Percentiles rank a stretch among this genome's conserved stretches.
phyloP scores from a whole-genome alignment of 164 flowering plant species.

The Tinospora cordifolia region DNA sequence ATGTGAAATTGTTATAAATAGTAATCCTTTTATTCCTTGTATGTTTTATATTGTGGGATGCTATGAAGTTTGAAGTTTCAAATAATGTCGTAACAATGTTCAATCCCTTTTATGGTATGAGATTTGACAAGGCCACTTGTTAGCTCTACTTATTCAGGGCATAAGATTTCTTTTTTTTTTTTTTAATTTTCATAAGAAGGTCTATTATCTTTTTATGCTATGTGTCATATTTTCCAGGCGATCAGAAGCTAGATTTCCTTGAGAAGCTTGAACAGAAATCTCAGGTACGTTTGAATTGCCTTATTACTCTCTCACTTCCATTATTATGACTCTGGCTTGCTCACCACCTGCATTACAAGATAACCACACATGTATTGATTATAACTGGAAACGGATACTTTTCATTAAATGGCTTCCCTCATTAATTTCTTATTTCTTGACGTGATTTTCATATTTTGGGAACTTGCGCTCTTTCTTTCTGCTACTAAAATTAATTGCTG shows the following conservation, averaged over 20 bases:
- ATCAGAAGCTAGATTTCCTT: slow-evolving; percentile 33
- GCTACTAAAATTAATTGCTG: not conserved
- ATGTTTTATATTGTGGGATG: not conserved
- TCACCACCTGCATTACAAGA: not conserved
- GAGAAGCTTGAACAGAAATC: slow-evolving; percentile 41
- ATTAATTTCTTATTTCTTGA: not conserved
- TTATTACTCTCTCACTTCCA: not conserved
- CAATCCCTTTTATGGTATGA: not conserved
- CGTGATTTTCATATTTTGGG: not conserved
- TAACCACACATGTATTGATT: not conserved
- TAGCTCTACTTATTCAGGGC: too few relatives aligned
- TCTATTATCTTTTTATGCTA: not conserved
- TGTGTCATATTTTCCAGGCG: slow-evolving; percentile 19
- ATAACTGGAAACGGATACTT: not conserved
- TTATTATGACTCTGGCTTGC: slow-evolving; percentile 4
- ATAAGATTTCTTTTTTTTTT: too few relatives aligned
- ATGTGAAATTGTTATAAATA: not conserved
- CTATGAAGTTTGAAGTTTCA: slow-evolving; percentile 2
- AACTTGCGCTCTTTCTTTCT: not conserved
- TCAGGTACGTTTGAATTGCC: slow-evolving; percentile 23
- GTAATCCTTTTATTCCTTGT: not conserved
- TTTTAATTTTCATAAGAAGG: too few relatives aligned
- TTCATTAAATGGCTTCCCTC: not conserved
- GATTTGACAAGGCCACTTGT: not conserved
- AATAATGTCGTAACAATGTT: not conserved